Conservation (phyloP, 2,329 filamentous ascomycete species). For the Fusarium sp. region DNA sequence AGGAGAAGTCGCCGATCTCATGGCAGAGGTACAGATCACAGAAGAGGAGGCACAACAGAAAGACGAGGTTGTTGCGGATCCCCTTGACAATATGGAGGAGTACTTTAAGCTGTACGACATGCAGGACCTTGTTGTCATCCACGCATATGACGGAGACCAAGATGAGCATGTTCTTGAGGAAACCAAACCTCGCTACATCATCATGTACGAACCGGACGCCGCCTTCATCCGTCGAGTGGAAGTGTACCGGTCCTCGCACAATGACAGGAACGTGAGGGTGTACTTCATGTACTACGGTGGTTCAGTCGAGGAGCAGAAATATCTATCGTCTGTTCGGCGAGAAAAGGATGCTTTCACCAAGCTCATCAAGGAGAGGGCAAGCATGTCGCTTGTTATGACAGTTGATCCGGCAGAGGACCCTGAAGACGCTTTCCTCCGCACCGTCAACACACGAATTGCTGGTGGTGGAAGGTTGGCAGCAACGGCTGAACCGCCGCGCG, state of each 20-base stretch:
- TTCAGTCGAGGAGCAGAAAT: constrained; percentile 95
- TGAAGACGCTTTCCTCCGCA: constrained; percentile 92
- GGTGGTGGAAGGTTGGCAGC: constrained; percentile 88
- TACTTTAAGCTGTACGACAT: constrained; percentile 94
- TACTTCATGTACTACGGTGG: constrained; percentile 98
- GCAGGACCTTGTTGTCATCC: constrained; percentile 87
- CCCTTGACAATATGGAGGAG: constrained; percentile 90
- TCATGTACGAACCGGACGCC: constrained; percentile 98
- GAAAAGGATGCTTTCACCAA: constrained; percentile 98
- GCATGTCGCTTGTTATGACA: constrained; percentile 90
- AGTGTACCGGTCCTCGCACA: constrained; percentile 95
- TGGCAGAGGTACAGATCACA: constrained; percentile 86
- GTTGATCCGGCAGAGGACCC: constrained; percentile 81
- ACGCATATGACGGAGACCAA: constrained; percentile 94
- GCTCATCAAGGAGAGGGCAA: constrained; percentile 92
- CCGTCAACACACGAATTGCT: constrained; percentile 95
- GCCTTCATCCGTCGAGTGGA: constrained; percentile 95
- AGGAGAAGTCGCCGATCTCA: constrained; percentile 82
- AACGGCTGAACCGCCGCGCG: constrained; percentile 87
- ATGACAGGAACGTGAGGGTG: constrained; percentile 87
- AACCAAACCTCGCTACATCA: constrained; percentile 90
- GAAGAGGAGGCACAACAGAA: constrained; percentile 82
- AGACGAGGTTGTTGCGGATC: constrained; percentile 79
- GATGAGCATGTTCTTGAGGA: constrained; percentile 98
- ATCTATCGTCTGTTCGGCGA: constrained; percentile 87